Evolutionary conservation across 177 flowering plant genomes (phyloP), one percentile per base, ranked within the genome.

Genomic region (Vitis hybrid): DNA sequence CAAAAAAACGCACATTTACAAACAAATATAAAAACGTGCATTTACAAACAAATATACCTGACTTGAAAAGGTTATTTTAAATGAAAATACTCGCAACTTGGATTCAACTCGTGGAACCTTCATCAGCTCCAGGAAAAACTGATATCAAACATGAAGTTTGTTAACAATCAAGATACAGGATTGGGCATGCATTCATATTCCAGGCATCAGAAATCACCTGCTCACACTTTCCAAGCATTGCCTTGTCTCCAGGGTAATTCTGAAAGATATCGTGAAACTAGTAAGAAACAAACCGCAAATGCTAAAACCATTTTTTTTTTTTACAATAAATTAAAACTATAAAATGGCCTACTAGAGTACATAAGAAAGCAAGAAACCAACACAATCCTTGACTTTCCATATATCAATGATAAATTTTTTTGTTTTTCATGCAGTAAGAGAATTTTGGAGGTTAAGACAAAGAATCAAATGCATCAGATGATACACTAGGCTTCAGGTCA

Each of bases 111-210:
- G 88, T 67, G 99, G 99, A 51, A 95, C 98, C 79, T 88, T 90
- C 99, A 95, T 93, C 86, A 95, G 79, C 87, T 95, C 97, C 74
- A 95, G 62, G 80, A 95, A 95, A 83, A 95, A 95, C 99, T 95
- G 86, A 75, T 52, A 66, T 70, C 18, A 60, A 51, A 63, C 26
- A 74, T 1, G 51, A 55, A 7, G 7, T 34, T 32, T 6, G 39
- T 74, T 69, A 71, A 60, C 21, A 59, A 66, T 15, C 11, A 62
- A 69, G 56, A 19, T 11, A 56, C 4, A 45, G 49, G 21, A 60
- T 39, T 13, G 21, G 51, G 11, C 12, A 60, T 13, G 2, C 49
- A 26, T 45, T 48, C 15, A 68, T 59, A 34, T 26, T 39, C 59
- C 72, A 79, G 51, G 48, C 49, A 18, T n/a, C 11, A 62, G 60